Evolutionary conservation across 257 asterid species (phyloP), one percentile per base, ranked within the genome.

Genomic region (Phtheirospermum japonicum): DNA sequence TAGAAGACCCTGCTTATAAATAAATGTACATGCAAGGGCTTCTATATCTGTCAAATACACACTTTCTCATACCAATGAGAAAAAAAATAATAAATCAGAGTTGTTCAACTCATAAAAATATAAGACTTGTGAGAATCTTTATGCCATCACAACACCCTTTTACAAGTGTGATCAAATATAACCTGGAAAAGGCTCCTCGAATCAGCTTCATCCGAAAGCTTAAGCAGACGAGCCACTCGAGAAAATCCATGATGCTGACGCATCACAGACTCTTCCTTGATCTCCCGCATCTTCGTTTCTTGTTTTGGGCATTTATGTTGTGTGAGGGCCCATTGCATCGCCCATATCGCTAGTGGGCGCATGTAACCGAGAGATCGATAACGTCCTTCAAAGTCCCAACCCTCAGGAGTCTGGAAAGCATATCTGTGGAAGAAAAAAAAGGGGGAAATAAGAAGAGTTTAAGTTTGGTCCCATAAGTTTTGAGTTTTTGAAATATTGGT

Each of bases 301-400:
- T 67, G 76, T 71, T 64, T 81, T 19, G 83, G 65, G 56, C 55
- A 37, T 57, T 71, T 78, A 2, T 80, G 83, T 48, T 73, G 82
- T 8, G 85, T 77, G 54, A 93, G 70, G 17, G 97, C 96, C 96
- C 97, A 93, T 58, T 93, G 99, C 97, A 93, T 93, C 12, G 97
- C 96, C 97, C 99, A 93, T 59, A 89, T 93, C 16, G 92, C 91
- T 63, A 93, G 70, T 9, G 99, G 97, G 0, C 97, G 80, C 99
- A 93, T 93, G 83, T 93, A 89, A 45, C 80, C 75, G 3, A 89
- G 82, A 23, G 97, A 80, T 46, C 99, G 75, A 42, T 89, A 93
- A 9, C 76, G 75, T 5, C 96, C 96, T 23, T 89, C 89, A 20
- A 80, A 10, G 78, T 73, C 79, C 94, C 96, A 89, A 12, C 78